Base-by-base conservation (phyloP, 768 basidiomycete genomes). In the Coprinopsis cinerea region DNA sequence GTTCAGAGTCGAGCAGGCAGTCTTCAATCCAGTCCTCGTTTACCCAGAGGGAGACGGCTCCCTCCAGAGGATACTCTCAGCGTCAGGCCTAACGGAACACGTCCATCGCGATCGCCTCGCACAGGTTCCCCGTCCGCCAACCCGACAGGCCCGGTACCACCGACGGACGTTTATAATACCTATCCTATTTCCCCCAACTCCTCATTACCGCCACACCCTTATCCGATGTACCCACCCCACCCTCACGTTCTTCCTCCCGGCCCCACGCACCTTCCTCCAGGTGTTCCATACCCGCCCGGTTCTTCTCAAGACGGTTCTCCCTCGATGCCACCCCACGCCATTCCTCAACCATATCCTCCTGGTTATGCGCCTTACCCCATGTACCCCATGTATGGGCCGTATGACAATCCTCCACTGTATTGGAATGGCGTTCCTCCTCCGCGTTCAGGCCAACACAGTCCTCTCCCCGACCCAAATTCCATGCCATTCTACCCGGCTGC, bases 1-100 rank as follows among this genome's bases (percentile, higher is more conserved):
- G 61, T 64, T 11, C 75, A 71, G n/a, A 74, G 68, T 57, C 67
- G 60, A 37, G 59, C 57, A 59, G 64, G 44, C 55, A 71, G 55
- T 60, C 62, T 52, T 2, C 59, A 55, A 13, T 59, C 56, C 15
- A 61, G 61, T 36, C 61, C 61, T 15, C 50, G 55, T 20, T 52
- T 53, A 11, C 45, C 51, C 3, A 53, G 73, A 52, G 71, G 67
- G 18, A 66, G 69, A 51, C 64, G 71, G 15, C 57, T 79, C 37
- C 73, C 72, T 0, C 66, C 59, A 1, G 77, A 79, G 30, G 64
- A 69, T 6, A 30, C 27, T 40, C 40, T 37, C 20, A 28, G 34
- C 47, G 37, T 43, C 26, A 28, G 43, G 14, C 30, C 36, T 48
- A 41, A 48, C 9, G 23, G 51, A 37, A 37, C 17, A 44, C 49